phyloP scores from a whole-genome alignment of 768 basidiomycete species.

The Botryobasidium botryosum region DNA sequence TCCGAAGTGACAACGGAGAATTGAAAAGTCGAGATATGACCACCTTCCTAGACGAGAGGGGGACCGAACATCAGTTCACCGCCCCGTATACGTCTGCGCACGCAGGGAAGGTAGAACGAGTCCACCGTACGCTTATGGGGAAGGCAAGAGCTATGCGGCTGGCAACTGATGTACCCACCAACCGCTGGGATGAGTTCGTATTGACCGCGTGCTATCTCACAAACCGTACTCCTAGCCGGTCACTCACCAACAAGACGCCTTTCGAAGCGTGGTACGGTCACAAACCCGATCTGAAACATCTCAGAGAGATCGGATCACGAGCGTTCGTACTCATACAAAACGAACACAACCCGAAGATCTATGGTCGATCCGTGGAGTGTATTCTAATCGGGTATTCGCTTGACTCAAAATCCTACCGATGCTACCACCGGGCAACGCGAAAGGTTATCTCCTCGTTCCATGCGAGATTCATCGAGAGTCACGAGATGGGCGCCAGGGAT shows the following conservation, averaged over 20 bases:
- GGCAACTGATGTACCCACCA: constrained; percentile 5
- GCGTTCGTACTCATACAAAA: no score
- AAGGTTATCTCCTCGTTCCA: no score
- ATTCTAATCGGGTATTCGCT: no score
- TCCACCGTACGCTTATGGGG: constrained; percentile 5
- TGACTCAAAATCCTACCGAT: no score
- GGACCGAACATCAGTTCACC: constrained; percentile 5
- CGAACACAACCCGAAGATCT: no score
- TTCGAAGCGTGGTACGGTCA: constrained; percentile 9
- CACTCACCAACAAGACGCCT: constrained; percentile 8
- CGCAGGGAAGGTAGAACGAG: constrained; percentile 11
- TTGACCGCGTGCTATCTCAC: constrained; percentile 13
- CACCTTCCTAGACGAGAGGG: background rate
- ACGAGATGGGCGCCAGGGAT: no score
- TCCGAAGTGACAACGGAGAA: no score
- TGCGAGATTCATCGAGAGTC: no score
- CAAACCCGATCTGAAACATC: constrained; percentile 13
- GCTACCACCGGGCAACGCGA: no score
- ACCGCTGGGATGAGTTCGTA: constrained; percentile 14
- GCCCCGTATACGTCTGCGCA: constrained; percentile 11
- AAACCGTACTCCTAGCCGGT: constrained; percentile 9
- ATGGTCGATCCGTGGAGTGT: no score
- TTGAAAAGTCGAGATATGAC: no score
- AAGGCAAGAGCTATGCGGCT: constrained; percentile 6
- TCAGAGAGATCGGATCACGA: constrained; percentile 19